A percentile compares a stretch with the other conserved stretches of the same genome.
phyloP scores from a whole-genome alignment of 1,139 yeast genomes.

The Candida tunisiensis region DNA sequence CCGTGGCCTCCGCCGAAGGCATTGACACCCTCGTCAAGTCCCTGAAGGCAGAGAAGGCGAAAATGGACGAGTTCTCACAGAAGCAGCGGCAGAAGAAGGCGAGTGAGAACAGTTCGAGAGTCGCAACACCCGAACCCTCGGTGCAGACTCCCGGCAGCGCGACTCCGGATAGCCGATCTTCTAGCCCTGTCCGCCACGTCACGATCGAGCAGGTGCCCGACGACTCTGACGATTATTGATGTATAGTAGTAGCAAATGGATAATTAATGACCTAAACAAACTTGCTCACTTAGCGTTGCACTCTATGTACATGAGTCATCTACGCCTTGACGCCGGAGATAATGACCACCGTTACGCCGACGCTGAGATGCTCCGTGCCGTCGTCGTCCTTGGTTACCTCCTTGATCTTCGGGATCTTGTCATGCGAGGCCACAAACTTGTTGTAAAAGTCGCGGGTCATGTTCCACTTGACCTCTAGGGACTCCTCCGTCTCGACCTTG shows the following conservation, averaged over 20 bases:
- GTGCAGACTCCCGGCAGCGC: background rate
- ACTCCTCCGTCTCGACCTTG: constrained; percentile 5
- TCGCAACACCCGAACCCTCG: background rate
- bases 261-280: background rate
- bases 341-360: background rate
- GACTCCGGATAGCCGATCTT: background rate
- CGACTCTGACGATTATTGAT: constrained; percentile 8
- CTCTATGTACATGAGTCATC: background rate
- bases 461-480: constrained; percentile 9
- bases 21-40: constrained; percentile 9
- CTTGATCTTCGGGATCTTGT: no score
- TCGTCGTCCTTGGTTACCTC: background rate
- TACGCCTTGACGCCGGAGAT: background rate
- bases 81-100: constrained; percentile 2
- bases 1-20: constrained; percentile 10
- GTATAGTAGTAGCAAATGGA: background rate
- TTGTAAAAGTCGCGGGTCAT: no score
- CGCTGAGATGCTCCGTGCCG: background rate
- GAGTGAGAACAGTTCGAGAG: constrained; percentile 1
- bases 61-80: background rate
- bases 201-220: constrained; percentile 10
- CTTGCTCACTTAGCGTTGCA: background rate
- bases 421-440: no score
- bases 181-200: constrained; percentile 6
- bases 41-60: constrained; percentile 4